Evolutionary conservation across 2,329 filamentous ascomycete genomes (phyloP), one percentile per base, ranked within the genome.

Genomic region (Trichophyton equinum): DNA sequence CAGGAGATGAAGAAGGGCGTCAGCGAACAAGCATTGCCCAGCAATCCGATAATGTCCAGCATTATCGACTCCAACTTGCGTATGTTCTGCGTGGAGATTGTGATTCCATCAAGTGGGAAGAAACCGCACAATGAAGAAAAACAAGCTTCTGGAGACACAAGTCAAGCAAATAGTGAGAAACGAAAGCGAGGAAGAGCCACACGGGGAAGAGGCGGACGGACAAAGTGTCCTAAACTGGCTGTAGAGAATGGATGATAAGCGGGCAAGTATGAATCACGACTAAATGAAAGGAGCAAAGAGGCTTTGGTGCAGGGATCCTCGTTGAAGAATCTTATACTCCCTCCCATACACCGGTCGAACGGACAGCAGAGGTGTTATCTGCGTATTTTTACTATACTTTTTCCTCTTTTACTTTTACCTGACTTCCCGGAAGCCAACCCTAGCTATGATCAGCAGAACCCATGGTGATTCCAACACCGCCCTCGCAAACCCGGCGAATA

Each of bases 41-140:
- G 49, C 11, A 20, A 53, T 53, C 49, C 22, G 25, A 30, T 33
- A 30, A 30, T 18, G 27, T 15, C 49, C 27, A 33, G 27, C 49
- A 25, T n/a, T 30, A 30, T 25, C 13, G 22, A 15, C 8, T 33
- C 49, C 22, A 53, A 30, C 30, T 33, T 53, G 49, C 49, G 49
- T 25, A 53, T 53, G 49, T n/a, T 53, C 20, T 53, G 49, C 25
- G 49, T 53, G 49, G 49, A 53, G 49, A 53, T 53, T n/a, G 22
- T 53, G 22, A 15, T 53, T n/a, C 49, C 49, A 30, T 47, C 44
- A 18, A 47, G 44, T 25, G 49, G 15, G 25, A 53, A 30, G 49
- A 33, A 33, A 3, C 27, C 33, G 5, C 27, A 33, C 13, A 30
- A 9, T 33, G 4, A 25, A 53, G 20, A 33, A 2, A 53, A 27